Evolutionary conservation across 352 stramenopile genomes (phyloP).

Genomic region (Phytophthora constricta): DNA sequence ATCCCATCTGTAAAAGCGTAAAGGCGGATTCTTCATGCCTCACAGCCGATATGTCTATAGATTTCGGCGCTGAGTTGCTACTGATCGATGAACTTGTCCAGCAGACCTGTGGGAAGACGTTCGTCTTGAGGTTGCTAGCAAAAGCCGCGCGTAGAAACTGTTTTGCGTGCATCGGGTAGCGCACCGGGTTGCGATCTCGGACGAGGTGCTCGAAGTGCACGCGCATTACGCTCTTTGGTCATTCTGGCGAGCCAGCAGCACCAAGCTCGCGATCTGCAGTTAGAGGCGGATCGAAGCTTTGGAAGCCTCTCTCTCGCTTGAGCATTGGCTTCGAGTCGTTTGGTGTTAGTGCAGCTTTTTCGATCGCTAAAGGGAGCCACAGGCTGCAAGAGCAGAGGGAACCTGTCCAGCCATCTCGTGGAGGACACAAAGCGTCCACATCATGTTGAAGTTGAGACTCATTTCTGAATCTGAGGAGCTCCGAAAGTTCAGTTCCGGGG

Average conservation of each 20-base stretch:
- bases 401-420: too few relatives aligned
- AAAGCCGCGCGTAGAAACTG: neutral
- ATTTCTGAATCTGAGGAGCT: too few relatives aligned
- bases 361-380: too few relatives aligned
- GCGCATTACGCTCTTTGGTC: neutral
- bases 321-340: neutral
- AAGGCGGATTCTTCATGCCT: conserved; percentile 14
- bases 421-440: too few relatives aligned
- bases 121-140: neutral
- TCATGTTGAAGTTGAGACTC: too few relatives aligned
- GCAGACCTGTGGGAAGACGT: too few relatives aligned
- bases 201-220: neutral
- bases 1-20: conserved; percentile 5
- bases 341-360: neutral
- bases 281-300: neutral
- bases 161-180: neutral
- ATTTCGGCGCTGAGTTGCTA: conserved; percentile 43
- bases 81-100: conserved; percentile 46
- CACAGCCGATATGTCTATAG: conserved; percentile 34
- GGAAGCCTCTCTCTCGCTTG: neutral
- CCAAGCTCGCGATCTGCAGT: neutral
- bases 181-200: neutral
- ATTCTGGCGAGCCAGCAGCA: neutral
- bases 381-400: too few relatives aligned
- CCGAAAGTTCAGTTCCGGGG: too few relatives aligned